Conservation (phyloP, 192 early-diverging fungal species). For the Entomortierella parvispora region DNA sequence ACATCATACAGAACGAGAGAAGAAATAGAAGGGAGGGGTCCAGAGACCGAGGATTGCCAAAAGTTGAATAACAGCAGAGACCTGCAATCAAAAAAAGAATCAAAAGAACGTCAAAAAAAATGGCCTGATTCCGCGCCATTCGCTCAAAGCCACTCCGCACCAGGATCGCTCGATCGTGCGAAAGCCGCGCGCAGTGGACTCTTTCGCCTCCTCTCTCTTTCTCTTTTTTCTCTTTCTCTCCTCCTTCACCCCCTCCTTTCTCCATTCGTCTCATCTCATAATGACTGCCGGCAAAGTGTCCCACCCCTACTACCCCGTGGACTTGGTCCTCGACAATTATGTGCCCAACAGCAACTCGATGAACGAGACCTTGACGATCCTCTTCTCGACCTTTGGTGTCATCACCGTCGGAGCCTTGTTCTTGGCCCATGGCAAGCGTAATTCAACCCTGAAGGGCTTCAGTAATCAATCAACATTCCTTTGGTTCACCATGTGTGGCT, state of each 20-base stretch:
- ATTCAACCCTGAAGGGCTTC: constrained; percentile 33
- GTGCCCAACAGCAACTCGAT: constrained; percentile 54
- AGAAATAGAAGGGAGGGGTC: not conserved
- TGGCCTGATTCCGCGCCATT: not conserved
- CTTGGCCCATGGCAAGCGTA: constrained; percentile 29
- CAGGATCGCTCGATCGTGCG: too few species aligned
- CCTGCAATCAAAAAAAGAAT: too few species aligned
- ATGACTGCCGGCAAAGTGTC: constrained; percentile 5
- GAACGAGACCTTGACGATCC: constrained; percentile 31
- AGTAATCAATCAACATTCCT: constrained; percentile 64
- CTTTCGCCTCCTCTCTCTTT: not conserved
- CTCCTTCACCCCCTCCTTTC: not conserved
- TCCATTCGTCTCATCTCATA: not conserved
- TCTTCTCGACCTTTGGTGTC: constrained; percentile 41
- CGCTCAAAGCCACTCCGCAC: not conserved
- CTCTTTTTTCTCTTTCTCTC: not conserved
- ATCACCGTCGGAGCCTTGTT: constrained; percentile 28
- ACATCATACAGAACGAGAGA: not conserved
- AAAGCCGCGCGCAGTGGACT: too few species aligned
- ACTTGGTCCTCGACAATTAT: constrained; percentile 52
- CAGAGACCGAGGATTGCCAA: too few species aligned
- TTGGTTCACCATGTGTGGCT: constrained; percentile 87
- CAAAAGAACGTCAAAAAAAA: not conserved
- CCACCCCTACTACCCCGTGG: constrained; percentile 60
- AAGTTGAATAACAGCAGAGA: too few species aligned